Conservation (phyloP, 2,329 filamentous ascomycete species). For the Diaporthe sp. region DNA sequence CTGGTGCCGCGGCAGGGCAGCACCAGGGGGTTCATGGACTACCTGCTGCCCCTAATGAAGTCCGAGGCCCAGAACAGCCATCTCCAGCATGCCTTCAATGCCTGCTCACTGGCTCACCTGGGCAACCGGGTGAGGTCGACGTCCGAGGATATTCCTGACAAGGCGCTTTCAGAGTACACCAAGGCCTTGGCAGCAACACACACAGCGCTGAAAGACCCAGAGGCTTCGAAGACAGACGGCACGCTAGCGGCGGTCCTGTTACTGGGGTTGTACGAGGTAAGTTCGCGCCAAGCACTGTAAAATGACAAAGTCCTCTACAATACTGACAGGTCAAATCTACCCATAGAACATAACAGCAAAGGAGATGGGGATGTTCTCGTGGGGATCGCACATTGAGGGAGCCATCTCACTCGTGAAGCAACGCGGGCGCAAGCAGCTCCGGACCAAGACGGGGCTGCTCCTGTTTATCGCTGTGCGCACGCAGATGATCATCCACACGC, state of each 20-base stretch:
- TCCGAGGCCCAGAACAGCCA: slow-evolving; percentile 59
- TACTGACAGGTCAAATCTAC: not conserved
- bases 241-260: slow-evolving; percentile 73
- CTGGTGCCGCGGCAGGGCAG: slow-evolving; percentile 65
- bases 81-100: slow-evolving; percentile 70
- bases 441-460: slow-evolving; percentile 65
- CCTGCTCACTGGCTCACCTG: slow-evolving; percentile 70
- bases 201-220: slow-evolving; percentile 65
- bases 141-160: slow-evolving; percentile 52
- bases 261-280: slow-evolving; percentile 71
- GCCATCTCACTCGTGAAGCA: slow-evolving; percentile 73
- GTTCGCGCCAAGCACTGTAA: slow-evolving; percentile 19
- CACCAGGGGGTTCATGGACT: slow-evolving; percentile 71
- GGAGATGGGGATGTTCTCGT: slow-evolving; percentile 68
- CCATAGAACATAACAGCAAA: slow-evolving; percentile 66
- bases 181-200: slow-evolving; percentile 68
- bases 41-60: slow-evolving; percentile 69
- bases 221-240: slow-evolving; percentile 65
- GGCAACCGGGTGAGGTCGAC: slow-evolving; percentile 63
- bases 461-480: slow-evolving; percentile 73
- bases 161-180: slow-evolving; percentile 67
- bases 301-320: not conserved
- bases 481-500: slow-evolving; percentile 73
- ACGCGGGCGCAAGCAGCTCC: slow-evolving; percentile 68
- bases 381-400: slow-evolving; percentile 75